Conservation (phyloP, 495 filamentous ascomycete genomes). For the Glonium stellatum region DNA sequence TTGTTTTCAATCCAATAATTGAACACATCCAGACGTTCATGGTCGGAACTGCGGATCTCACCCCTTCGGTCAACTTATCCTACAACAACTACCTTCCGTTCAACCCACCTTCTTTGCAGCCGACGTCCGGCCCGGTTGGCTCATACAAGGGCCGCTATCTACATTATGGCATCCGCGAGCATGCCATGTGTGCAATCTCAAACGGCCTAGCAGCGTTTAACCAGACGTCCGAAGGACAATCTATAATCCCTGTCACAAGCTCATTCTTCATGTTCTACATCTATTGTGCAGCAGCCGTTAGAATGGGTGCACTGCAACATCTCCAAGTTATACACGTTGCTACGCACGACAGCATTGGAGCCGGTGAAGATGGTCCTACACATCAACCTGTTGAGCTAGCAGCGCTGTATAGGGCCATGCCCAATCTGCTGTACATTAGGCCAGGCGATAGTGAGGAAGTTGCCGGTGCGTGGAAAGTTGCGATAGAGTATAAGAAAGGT, state of each 20-base stretch:
- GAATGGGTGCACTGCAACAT: constrained; percentile 53
- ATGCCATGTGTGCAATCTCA: constrained; percentile 48
- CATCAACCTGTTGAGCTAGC: constrained; percentile 56
- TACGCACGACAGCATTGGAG: constrained; percentile 55
- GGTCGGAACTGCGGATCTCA: constrained; percentile 54
- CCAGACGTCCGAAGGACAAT: constrained; percentile 33
- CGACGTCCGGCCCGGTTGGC: constrained; percentile 44
- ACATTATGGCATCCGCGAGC: constrained; percentile 49
- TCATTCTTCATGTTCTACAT: constrained; percentile 59
- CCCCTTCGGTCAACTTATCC: constrained; percentile 51
- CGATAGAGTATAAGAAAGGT: constrained; percentile 39
- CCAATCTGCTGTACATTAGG: constrained; percentile 53
- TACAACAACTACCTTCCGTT: constrained; percentile 51
- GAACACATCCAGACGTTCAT: constrained; percentile 45
- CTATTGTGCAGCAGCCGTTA: constrained; percentile 49
- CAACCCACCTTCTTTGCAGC: constrained; percentile 43
- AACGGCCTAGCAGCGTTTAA: constrained; percentile 50
- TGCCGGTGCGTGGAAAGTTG: constrained; percentile 47
- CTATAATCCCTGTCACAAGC: constrained; percentile 46
- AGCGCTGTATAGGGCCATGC: constrained; percentile 53
- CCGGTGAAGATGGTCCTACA: constrained; percentile 55
- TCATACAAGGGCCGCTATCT: constrained; percentile 48
- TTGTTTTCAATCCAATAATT: constrained; percentile 47
- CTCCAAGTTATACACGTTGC: constrained; percentile 53
- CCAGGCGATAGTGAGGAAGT: constrained; percentile 52